Percentiles rank a stretch among this genome's conserved stretches.
Evolutionary conservation across 768 basidiomycete genomes (phyloP).

Genomic region (Hypholoma sublateritium): DNA sequence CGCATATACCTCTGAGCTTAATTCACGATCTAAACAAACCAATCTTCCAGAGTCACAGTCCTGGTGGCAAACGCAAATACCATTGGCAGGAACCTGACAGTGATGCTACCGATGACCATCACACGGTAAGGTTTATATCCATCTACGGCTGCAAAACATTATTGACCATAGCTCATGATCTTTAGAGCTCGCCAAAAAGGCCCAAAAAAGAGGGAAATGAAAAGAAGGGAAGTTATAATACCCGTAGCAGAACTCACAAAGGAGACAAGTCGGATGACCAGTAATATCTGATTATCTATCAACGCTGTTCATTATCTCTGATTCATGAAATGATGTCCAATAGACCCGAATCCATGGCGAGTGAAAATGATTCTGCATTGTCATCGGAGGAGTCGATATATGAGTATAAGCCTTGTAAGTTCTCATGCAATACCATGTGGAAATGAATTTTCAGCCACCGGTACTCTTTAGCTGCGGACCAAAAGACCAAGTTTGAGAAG

Average conservation of each 20-base stretch:
- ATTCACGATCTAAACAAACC: no score
- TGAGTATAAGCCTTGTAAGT: conserved; percentile 3
- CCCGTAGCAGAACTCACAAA: not conserved
- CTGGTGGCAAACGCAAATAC: not conserved
- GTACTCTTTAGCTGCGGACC: not conserved
- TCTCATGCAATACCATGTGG: not conserved
- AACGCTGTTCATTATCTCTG: not conserved
- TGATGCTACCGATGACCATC: no score
- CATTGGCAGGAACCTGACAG: not conserved
- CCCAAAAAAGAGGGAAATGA: not conserved
- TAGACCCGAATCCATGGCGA: not conserved
- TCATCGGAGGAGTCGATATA: not conserved
- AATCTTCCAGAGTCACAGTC: not conserved
- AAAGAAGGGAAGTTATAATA: not conserved
- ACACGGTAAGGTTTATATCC: no score
- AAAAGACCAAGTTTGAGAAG: not conserved
- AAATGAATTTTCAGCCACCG: not conserved
- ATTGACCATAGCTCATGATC: no score
- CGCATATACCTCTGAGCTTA: not conserved
- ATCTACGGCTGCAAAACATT: no score
- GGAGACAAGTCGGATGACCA: not conserved
- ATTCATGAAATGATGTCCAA: not conserved
- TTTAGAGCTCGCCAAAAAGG: not conserved
- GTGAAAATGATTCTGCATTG: not conserved
- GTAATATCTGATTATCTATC: not conserved